A percentile compares a stretch with the other conserved stretches of the same genome.
Evolutionary conservation across 2,329 filamentous ascomycete genomes (phyloP).

Genomic region (Fusarium duplospermum): DNA sequence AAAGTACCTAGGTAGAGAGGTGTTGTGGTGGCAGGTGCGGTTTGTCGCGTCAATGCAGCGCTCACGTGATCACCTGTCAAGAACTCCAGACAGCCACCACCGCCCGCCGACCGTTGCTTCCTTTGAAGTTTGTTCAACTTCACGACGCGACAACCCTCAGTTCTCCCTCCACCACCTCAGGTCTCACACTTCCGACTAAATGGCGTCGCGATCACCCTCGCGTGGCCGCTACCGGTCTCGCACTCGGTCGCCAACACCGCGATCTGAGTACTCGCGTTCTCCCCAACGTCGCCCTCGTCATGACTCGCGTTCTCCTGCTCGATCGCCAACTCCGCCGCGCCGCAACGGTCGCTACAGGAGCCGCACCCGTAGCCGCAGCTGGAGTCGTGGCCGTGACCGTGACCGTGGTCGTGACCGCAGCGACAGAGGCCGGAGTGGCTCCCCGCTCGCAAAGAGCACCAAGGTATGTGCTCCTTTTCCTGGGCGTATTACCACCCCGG

Average conservation of each 20-base stretch:
- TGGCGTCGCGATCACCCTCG: slow-evolving; percentile 49
- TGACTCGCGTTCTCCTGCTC: slow-evolving; percentile 50
- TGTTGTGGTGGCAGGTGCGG: neutral
- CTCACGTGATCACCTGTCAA: slow-evolving; percentile 38
- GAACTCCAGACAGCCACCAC: slow-evolving; percentile 14
- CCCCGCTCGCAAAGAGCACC: slow-evolving; percentile 59
- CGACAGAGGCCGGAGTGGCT: slow-evolving; percentile 52
- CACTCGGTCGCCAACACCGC: slow-evolving; percentile 51
- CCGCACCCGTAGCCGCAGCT: slow-evolving; percentile 45
- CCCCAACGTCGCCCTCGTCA: slow-evolving; percentile 44
- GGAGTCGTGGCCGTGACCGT: slow-evolving; percentile 45
- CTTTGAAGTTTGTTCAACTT: slow-evolving; percentile 13
- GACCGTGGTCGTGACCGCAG: slow-evolving; percentile 48
- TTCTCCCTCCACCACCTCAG: slow-evolving; percentile 4
- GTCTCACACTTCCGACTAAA: slow-evolving; percentile 19
- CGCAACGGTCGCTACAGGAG: slow-evolving; percentile 50
- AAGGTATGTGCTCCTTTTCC: slow-evolving; percentile 56
- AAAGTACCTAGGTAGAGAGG: neutral
- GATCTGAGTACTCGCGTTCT: slow-evolving; percentile 51
- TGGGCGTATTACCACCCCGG: neutral
- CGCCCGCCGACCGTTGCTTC: slow-evolving; percentile 6
- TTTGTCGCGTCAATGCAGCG: slow-evolving; percentile 2
- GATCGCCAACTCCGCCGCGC: slow-evolving; percentile 47
- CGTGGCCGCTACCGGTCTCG: slow-evolving; percentile 48
- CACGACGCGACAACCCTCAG: neutral